Evolutionary conservation across 176 grass and related monocot species (phyloP).

Genomic region (Triticum timopheevii): DNA sequence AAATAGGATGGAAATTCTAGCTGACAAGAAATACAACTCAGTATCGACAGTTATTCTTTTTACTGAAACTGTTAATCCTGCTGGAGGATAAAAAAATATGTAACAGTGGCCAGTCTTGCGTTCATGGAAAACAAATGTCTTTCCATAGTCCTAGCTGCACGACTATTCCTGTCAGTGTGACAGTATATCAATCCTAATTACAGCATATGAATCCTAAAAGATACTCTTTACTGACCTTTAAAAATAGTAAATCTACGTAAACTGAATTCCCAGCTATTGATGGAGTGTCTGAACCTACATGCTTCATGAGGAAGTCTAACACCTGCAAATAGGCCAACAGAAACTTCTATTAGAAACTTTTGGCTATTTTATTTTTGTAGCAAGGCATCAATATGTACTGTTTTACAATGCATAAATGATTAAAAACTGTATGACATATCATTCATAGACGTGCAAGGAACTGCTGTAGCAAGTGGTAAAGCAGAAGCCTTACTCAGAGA

Average conservation of each 20-base stretch:
- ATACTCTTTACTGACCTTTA: constrained; percentile 58
- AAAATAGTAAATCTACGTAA: constrained; percentile 71
- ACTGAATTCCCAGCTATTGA: constrained; percentile 88
- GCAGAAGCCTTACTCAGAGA: neutral
- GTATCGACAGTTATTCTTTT: neutral
- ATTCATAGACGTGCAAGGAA: neutral
- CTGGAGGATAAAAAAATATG: neutral
- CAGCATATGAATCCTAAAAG: neutral
- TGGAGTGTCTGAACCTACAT: constrained; percentile 54
- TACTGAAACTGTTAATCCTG: neutral
- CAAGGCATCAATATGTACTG: neutral
- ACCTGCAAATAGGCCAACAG: constrained; percentile 51
- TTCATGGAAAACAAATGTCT: neutral
- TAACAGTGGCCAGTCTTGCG: neutral
- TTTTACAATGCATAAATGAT: neutral
- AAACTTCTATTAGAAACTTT: constrained; percentile 15
- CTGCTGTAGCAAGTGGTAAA: neutral
- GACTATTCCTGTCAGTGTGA: neutral
- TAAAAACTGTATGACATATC: neutral
- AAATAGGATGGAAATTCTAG: neutral
- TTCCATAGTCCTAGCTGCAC: neutral
- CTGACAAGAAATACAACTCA: neutral
- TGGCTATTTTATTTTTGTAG: neutral
- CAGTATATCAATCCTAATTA: neutral
- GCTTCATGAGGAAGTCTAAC: constrained; percentile 66